Evolutionary conservation across 1,139 yeast species (phyloP).

Genomic region (Saccharomyces hybrid): DNA sequence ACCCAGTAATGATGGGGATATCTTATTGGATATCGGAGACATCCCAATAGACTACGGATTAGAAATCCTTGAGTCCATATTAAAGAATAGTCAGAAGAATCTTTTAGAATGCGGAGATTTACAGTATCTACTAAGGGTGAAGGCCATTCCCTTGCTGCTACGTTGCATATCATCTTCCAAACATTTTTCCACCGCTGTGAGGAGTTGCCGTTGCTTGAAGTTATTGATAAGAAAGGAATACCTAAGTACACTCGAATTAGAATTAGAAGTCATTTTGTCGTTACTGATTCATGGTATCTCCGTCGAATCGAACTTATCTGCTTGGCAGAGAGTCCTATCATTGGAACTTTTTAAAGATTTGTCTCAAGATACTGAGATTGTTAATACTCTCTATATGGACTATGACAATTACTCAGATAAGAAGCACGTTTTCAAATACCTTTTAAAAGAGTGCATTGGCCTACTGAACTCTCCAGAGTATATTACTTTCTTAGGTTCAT

Average conservation of each 20-base stretch:
- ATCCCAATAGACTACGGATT: conserved; percentile 65
- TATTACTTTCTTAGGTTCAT: conserved; percentile 34
- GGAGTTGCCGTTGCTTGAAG: conserved; percentile 65
- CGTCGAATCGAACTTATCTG: conserved; percentile 41
- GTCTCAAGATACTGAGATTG: conserved; percentile 47
- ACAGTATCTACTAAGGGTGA: conserved; percentile 53
- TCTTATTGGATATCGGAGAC: conserved; percentile 44
- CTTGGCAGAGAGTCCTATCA: conserved; percentile 68
- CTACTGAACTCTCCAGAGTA: conserved; percentile 33
- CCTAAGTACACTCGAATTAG: conserved; percentile 55
- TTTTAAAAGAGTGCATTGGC: conserved; percentile 42
- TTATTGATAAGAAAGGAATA: conserved; percentile 52
- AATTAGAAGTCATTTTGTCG: conserved; percentile 73
- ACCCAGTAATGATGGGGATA: conserved; percentile 29
- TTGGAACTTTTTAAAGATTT: conserved; percentile 63
- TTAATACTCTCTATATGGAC: conserved; percentile 47
- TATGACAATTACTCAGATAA: conserved; percentile 55
- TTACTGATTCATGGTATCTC: conserved; percentile 60
- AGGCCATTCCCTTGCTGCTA: conserved; percentile 67
- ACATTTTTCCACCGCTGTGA: conserved; percentile 59
- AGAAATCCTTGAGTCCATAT: conserved; percentile 65
- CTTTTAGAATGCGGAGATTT: conserved; percentile 60
- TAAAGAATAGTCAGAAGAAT: conserved; percentile 45
- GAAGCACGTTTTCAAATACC: conserved; percentile 54
- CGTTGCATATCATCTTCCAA: conserved; percentile 55